Evolutionary conservation across 2,329 filamentous ascomycete species (phyloP).

Genomic region (Nigrospora sphaerica): DNA sequence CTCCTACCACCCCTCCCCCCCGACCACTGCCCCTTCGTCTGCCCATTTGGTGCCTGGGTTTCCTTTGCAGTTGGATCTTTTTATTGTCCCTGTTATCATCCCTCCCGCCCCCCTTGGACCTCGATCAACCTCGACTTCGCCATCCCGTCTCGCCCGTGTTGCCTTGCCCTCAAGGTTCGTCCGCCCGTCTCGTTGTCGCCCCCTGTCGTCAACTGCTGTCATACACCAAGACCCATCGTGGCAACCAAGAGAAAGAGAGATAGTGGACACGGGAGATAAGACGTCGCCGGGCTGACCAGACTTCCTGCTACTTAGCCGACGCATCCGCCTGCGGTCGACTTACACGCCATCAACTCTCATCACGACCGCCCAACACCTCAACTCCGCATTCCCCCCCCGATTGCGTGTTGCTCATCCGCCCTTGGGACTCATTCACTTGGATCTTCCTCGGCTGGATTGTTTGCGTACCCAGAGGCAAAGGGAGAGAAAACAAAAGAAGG

Average conservation of each 20-base stretch:
- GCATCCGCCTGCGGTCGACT: background rate
- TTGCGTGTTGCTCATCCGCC: background rate
- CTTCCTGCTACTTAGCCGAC: background rate
- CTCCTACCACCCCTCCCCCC: background rate
- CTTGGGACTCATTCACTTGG: slow-evolving; percentile 3
- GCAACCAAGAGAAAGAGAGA: background rate
- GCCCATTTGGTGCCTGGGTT: too few species aligned
- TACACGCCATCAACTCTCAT: background rate
- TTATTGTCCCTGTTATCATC: background rate
- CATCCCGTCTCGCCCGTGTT: background rate
- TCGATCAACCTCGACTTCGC: background rate
- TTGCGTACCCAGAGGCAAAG: background rate
- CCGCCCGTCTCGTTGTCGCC: too few species aligned
- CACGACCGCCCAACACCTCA: background rate
- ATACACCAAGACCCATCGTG: background rate
- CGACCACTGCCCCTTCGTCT: background rate
- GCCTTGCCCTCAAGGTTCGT: too few species aligned
- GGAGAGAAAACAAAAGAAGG: background rate
- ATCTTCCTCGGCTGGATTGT: slow-evolving; percentile 1
- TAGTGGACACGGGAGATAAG: background rate
- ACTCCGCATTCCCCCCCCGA: background rate
- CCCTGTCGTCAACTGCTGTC: too few species aligned
- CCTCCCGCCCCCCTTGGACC: background rate
- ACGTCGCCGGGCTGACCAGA: background rate
- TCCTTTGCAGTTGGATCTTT: too few species aligned